Base-by-base conservation (phyloP, 768 basidiomycete species). In the Mycena capillaripes region DNA sequence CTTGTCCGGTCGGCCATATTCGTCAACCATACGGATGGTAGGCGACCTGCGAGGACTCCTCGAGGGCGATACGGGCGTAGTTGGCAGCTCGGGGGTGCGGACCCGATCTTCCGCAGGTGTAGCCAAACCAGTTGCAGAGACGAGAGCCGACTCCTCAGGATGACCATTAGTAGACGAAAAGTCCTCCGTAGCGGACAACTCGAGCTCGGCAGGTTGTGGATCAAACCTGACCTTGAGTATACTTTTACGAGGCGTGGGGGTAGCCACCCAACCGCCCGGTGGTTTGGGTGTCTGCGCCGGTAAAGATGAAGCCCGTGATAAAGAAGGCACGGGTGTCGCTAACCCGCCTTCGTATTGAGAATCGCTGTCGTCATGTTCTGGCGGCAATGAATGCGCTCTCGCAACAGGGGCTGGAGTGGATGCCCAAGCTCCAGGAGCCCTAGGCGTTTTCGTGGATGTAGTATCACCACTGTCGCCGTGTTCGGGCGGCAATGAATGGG, bases 151-250 rank as follows among this genome's bases (percentile, higher is more conserved):
- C 34, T 66, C 64, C 21, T 71, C 73, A 34, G 53, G 63, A 50
- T 68, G 67, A 3, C 63, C 63, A 68, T 75, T 69, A 30, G 36
- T 52, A 29, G 55, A 75, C 25, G 50, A 61, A 34, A 69, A 70
- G 36, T 67, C 69, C 29, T 58, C 73, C 27, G 70, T 63, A 23
- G 71, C 78, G 67, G 71, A 77, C 46, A 68, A 50, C 36, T 76
- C 72, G 21, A 66, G 61, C 48, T 75, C 75, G 5, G 75, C 52
- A 16, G 76, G 46, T 74, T 81, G 80, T 30, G 86, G 84, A 73
- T 94, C 90, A 75, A 95, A 95, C 48, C 94, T 90, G 64, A 95
- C 94, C 78, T 92, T 93, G 71, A 91, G 79, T 29, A 90, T 82
- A 70, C 89, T 90, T 78, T 90, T 93, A 75, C 86, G 84, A 23